Base-by-base conservation (phyloP, 129 eudicot genomes). In the sunflower (Helianthus annuus) region DNA sequence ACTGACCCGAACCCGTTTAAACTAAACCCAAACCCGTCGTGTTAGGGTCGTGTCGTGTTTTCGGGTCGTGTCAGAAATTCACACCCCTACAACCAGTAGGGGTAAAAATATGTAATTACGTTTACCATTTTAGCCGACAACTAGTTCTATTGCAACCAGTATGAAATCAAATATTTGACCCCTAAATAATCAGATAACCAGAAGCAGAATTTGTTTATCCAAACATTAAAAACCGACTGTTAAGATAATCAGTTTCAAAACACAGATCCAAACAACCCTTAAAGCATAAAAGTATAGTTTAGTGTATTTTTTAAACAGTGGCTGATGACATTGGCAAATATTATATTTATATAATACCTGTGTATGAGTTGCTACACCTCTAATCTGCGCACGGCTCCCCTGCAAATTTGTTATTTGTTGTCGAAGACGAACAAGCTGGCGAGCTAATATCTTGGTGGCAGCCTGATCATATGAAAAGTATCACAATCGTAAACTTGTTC, bases 351-450 rank as follows among this genome's bases (percentile, higher is more conserved):
- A 39, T 39, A 74, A 40, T 45, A 92, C 97, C 94, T 92, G 97
- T 56, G 97, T 92, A 78, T 89, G 91, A 60, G 97, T 92, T 29
- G 96, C 94, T 44, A 92, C 97, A 2, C 97, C 97, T 81, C 97
- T 83, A 60, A 92, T 89, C 76, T 92, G 97, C 8, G 97, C 97
- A 48, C 97, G 91, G 72, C 97, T 92, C 34, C 94, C 96, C 70
- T 92, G 97, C 86, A 92, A 78, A 79, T 92, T 92, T 51, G 89
- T 82, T 70, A 92, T 92, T 79, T 92, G 97, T 76, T 92, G 97
- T 63, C 97, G 71, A 17, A 92, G 81, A 5, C 97, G 85, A 72
- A 92, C 97, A 62, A 92, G 88, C 83, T 92, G 97, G 42, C 96
- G 96, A 68, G 97, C 97, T 75, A 92, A 77, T 64, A 92, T 92